Base-by-base conservation (phyloP, 192 early-diverging fungal species). In the Podila horticola region DNA sequence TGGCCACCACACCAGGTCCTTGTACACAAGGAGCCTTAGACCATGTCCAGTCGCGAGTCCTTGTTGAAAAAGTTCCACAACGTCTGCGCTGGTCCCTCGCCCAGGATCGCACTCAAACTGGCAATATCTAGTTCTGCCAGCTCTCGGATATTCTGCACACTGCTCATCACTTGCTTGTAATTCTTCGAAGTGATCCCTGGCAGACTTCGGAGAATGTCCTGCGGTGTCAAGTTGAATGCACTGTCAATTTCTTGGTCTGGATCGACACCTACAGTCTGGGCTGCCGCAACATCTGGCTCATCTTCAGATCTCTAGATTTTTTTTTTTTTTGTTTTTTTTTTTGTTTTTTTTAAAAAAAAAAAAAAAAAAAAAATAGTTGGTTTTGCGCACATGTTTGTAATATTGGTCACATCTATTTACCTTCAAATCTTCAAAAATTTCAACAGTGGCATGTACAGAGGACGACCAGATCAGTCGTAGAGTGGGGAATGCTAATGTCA, bases 371-470 rank as follows among this genome's bases (percentile, higher is more conserved):
- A 3, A 45, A 45, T 17, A 36, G 8, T 45, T 45, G 41, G 5
- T 10, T 38, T 6, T 38, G 36, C 8, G 36, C 41, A 45, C 41
- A 45, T 45, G 41, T 45, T 45, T 45, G 41, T 17, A 45, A 17
- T 45, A 45, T 45, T 45, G 41, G 41, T 45, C 20, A 20, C 20
- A 41, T 41, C 31, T 31, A 79, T 83, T 67, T 71, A 88, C 88
- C 86, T 99, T 98, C 62, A 99, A 85, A 81, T 98, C 95, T 50
- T 92, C 87, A 75, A 99, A 97, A 50, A 99, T 94, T 34, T 90
- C 88, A 7, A 94, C 95, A 0, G 96, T 97, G 33, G 92, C 94
- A 64, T 91, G 84, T 4, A 94, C 93, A 75, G 93, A 95, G 26
- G 90, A 84, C 45, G 93, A 94, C 98, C 98, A 99, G 26, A 98